These are phyloP conservation scores for Pelomyxa schiedti DNA, from an alignment of 78 protist genomes.

Conservation along the genomic window DNA sequence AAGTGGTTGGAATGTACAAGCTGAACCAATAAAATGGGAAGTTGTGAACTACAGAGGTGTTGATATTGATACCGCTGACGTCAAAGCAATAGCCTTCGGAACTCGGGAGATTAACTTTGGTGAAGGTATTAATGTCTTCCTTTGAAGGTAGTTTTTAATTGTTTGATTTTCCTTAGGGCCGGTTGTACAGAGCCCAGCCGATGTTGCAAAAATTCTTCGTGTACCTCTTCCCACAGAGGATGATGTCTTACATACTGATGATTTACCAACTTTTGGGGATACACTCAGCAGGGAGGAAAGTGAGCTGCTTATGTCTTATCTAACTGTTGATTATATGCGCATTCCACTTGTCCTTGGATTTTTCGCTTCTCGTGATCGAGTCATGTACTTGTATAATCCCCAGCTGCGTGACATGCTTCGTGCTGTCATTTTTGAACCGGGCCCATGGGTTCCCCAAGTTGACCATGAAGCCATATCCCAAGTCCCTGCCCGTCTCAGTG, in stretches of 20 bases:
- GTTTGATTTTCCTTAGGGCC: too few species aligned
- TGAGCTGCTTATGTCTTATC: conserved; percentile 28
- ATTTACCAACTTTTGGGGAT: conserved; percentile 18
- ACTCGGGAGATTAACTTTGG: conserved; percentile 4
- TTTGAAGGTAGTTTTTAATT: too few species aligned
- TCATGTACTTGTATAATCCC: conserved; percentile 10
- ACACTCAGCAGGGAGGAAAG: conserved; percentile 5
- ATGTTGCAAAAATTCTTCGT: conserved; percentile 1
- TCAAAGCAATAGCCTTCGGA: background rate
- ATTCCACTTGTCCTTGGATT: conserved; percentile 50
- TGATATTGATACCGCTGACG: conserved; percentile 13
- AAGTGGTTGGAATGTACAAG: background rate
- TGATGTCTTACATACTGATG: conserved; percentile 13
- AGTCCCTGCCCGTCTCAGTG: background rate
- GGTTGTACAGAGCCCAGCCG: conserved; percentile 1
- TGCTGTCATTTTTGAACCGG: conserved; percentile 30
- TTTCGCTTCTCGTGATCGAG: conserved; percentile 22
- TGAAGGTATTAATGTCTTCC: too few species aligned
- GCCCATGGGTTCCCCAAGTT: too few species aligned
- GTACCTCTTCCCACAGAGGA: conserved; percentile 11
- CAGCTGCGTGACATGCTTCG: conserved; percentile 14
- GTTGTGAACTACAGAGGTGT: background rate
- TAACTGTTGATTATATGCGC: conserved; percentile 41
- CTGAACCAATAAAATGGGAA: background rate
- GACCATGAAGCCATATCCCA: too few species aligned